Evolutionary conservation across 345 rosid species (phyloP), one percentile per base, ranked within the genome.

Genomic region (Populus simonii): DNA sequence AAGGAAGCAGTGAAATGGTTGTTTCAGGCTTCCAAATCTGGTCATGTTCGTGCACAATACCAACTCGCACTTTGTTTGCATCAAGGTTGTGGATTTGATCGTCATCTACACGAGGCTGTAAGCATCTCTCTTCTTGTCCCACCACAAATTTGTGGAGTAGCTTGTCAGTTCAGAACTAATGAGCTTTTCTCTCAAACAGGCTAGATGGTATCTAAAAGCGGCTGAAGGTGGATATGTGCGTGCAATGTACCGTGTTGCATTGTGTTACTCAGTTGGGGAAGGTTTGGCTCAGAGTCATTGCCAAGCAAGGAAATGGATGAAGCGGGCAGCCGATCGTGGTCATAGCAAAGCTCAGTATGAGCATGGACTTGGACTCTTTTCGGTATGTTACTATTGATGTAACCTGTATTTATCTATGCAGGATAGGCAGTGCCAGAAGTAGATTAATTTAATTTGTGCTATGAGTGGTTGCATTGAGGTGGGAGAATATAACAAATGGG

Each of bases 331-430:
- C 45, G 97, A 92, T 86, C 87, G 77, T 10, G 96, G 94, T 72
- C 98, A 93, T 72, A 82, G 92, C 79, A 93, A 89, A 88, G 98
- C 98, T 74, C 97, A 96, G 70, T 90, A 85, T 67, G 98, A 96
- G 79, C 94, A 90, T 45, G 99, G 99, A 31, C 97, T 92, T 82
- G 74, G 89, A 51, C 87, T 96, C 8, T 93, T 93, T 61, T 88
- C 97, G 4, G 99, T 93, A 90, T 31, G 89, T 78, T 13, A 33
- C 36, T 47, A n/a, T 25, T 66, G 68, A 13, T 72, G 51, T 29
- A 9, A 35, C 72, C 61, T 13, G 2, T 74, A 22, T 35, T 80
- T 51, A 70, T 49, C 33, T 49, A 25, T 31, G 1, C 36, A 16
- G n/a, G 29, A 59, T 45, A 25, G 47, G 35, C 33, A 39, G 29